Evolutionary conservation across 1,284 basidiomycete genomes (phyloP).

Genomic region (Sanghuangporus baumii): DNA sequence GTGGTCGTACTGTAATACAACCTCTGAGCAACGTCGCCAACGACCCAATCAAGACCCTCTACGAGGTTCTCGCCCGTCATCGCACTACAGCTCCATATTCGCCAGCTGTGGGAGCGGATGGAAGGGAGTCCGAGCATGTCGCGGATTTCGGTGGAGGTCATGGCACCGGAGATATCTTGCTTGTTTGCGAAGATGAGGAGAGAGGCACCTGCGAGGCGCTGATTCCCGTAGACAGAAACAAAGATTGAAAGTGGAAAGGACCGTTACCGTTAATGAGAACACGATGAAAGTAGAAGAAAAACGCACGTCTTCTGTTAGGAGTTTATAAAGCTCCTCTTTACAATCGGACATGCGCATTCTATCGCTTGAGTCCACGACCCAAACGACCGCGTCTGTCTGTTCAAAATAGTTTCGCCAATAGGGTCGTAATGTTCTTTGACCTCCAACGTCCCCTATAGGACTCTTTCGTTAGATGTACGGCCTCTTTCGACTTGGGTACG

Average conservation of each 20-base stretch:
- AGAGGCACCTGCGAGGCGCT: constrained; percentile 92
- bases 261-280: constrained; percentile 17
- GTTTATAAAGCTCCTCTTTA: constrained; percentile 76
- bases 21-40: constrained; percentile 81
- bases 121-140: constrained; percentile 67
- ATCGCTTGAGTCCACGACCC: constrained; percentile 98
- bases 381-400: constrained; percentile 95
- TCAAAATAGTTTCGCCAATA: constrained; percentile 99
- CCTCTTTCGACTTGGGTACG: constrained; percentile 1
- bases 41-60: constrained; percentile 91
- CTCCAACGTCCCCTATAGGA: constrained; percentile 92
- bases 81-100: constrained; percentile 89
- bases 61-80: constrained; percentile 83
- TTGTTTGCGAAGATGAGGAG: constrained; percentile 99
- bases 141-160: constrained; percentile 79
- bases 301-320: constrained; percentile 89
- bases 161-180: constrained; percentile 88
- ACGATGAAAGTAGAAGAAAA: constrained; percentile 15
- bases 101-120: constrained; percentile 88
- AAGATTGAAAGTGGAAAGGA: constrained; percentile 14
- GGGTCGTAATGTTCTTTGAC: constrained; percentile 90
- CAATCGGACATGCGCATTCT: constrained; percentile 87
- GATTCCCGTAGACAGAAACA: constrained; percentile 10
- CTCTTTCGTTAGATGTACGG: neutral
- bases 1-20: constrained; percentile 53